Evolutionary conservation across 73 alveolate genomes (phyloP), one percentile per base, ranked within the genome.

Genomic region (Stentor coeruleus): DNA sequence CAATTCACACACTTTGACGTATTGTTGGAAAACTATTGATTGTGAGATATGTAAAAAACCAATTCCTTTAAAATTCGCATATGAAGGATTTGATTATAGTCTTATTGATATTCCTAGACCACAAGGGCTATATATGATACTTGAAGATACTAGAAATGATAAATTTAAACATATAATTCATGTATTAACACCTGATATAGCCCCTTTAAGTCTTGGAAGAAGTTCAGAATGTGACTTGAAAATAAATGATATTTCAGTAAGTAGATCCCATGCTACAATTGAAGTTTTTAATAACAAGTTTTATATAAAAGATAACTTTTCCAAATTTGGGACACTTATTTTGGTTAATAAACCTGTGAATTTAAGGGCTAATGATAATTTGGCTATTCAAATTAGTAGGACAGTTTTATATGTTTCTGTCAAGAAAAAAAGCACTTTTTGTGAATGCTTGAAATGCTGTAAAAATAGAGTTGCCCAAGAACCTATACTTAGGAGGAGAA

Each of bases 241-340:
- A 81, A 87, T 93, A 59, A 92, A 89, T 59, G 98, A 93, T 91
- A 91, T 92, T 15, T 84, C 94, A 40, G 97, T 93, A 4, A 88
- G 96, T 60, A 82, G 98, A 76, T 77, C 82, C 39, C 98, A 93
- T 87, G 88, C 93, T 36, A 57, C 55, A 33, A 38, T 93, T 0
- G 82, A 85, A 39, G 37, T 89, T 0, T 88, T 74, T 38, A 84
- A 90, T 37, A 88, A 85, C 72, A 83, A 89, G 60, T 58, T 91
- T 2, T 88, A 79, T 59, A 20, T 93, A 38, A 42, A 60, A 57
- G 98, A 93, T 88, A 93, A 91, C 58, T 87, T 89, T 58, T 88
- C 96, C 38, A 93, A 93, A 86, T 93, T 93, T 85, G 98, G 98
- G 37, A 90, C 98, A 31, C 79, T 93, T 30, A 59, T 88, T 3